phyloP scores from a whole-genome alignment of 1,139 yeast genomes.

The Schwanniomyces etchellsii region DNA sequence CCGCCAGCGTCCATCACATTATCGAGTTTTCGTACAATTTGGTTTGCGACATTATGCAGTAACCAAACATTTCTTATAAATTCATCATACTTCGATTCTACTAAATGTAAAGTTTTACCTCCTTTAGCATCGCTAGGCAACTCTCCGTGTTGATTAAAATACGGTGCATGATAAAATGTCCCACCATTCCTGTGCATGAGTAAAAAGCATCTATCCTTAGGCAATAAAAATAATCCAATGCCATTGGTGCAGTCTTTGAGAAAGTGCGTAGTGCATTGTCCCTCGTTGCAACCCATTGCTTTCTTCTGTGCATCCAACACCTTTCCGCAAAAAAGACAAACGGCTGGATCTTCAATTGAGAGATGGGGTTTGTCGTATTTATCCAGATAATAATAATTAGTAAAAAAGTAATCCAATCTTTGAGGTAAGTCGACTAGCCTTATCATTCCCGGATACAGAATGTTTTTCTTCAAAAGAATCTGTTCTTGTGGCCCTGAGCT shows the following conservation, averaged over 20 bases:
- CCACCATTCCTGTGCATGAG: conserved; percentile 70
- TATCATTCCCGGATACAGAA: conserved; percentile 68
- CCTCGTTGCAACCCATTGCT: conserved; percentile 46
- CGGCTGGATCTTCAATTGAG: conserved; percentile 69
- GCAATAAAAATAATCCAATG: conserved; percentile 74
- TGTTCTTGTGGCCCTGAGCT: conserved; percentile 7
- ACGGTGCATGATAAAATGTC: conserved; percentile 81
- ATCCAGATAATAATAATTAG: conserved; percentile 47
- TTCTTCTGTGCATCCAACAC: conserved; percentile 61
- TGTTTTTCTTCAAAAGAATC: conserved; percentile 10
- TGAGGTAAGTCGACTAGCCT: conserved; percentile 56
- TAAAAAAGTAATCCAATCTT: conserved; percentile 67
- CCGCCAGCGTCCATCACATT: conserved; percentile 84
- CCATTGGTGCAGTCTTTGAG: conserved; percentile 61
- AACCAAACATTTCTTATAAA: conserved; percentile 69
- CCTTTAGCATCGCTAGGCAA: conserved; percentile 68
- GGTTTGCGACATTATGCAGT: conserved; percentile 72
- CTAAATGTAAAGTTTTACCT: conserved; percentile 67
- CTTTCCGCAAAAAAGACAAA: conserved; percentile 79
- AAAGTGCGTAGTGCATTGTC: conserved; percentile 66
- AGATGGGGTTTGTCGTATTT: conserved; percentile 34
- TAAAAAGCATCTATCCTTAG: conserved; percentile 68
- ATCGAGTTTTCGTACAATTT: conserved; percentile 75
- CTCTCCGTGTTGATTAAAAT: conserved; percentile 83
- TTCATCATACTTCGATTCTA: conserved; percentile 59